Base-by-base conservation (phyloP, 2,329 filamentous ascomycete genomes). In the Myriosclerotinia duriaeana region DNA sequence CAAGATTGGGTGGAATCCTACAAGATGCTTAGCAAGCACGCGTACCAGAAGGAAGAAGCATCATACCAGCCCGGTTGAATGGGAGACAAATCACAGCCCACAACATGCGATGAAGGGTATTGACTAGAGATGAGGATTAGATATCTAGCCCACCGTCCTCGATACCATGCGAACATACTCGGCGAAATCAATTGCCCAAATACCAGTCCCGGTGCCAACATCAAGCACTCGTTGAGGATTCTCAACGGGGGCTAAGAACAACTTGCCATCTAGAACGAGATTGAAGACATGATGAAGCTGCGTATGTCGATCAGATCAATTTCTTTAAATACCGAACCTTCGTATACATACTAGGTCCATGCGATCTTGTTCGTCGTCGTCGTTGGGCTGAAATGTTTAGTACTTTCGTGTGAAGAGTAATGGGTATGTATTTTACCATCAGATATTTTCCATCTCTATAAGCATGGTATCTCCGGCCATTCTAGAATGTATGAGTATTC, bases 391-490 rank as follows among this genome's bases (percentile, higher is more conserved):
- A 69, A 6, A 8, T 26, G 8, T 22, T 66, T 48, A 62, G 48
- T 36, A 48, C 6, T 17, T 53, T 15, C 14, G 0, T 7, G n/a
- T 34, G 26, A 20, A 22, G 36, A 22, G 42, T 9, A 12, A 9
- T 9, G 20, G 4, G 7, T 5, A 54, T 54, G 7, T n/a, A 20
- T 26, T 50, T 40, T 30, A 66, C 66, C 62, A 58, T 72, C 67
- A 72, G 72, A 53, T 75, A 74, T 30, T 78, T 72, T 12, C 66
- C 66, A 58, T 66, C 69, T 62, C 66, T 68, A 53, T 65, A 78
- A 14, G 77, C 72, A 66, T 80, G 78, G 44, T 79, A 80, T 0
- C 77, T 79, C 26, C 79, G 71, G 1, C 78, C 79, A 66, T 80
- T 78, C 56, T 79, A 56, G 5, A 30, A 36, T n/a, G 6, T 44